phyloP scores from a whole-genome alignment of 257 asterid genomes.

The Nicotiana knightiana region DNA sequence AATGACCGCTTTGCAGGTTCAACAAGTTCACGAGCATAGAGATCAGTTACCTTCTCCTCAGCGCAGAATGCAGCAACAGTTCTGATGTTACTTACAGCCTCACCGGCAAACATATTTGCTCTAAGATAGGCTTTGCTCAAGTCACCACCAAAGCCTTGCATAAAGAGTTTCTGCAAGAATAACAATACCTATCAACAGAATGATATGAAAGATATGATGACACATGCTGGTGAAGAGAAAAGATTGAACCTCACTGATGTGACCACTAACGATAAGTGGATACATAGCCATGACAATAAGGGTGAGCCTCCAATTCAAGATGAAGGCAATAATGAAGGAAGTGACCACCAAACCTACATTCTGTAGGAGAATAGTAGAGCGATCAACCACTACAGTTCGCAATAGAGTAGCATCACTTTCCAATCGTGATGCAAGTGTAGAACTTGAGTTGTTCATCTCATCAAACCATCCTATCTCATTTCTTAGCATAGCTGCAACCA shows the following conservation, averaged over 20 bases:
- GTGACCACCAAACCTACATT: conserved; percentile 74
- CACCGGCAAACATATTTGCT: conserved; percentile 97
- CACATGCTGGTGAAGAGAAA: background rate
- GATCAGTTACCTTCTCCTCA: conserved; percentile 78
- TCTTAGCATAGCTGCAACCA: conserved; percentile 78
- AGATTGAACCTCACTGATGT: conserved; percentile 79
- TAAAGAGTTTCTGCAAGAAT: conserved; percentile 81
- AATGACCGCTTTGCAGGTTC: conserved; percentile 78
- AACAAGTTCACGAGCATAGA: conserved; percentile 59
- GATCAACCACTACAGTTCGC: conserved; percentile 85
- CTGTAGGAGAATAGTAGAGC: conserved; percentile 76
- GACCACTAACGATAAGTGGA: conserved; percentile 86
- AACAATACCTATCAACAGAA: conserved; percentile 2
- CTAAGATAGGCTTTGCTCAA: conserved; percentile 86
- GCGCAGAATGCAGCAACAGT: conserved; percentile 94
- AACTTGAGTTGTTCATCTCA: conserved; percentile 59
- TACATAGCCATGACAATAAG: conserved; percentile 88
- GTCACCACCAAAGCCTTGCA: conserved; percentile 91
- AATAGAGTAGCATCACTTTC: conserved; percentile 82
- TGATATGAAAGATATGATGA: background rate
- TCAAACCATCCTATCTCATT: conserved; percentile 98
- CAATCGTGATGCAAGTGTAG: conserved; percentile 81
- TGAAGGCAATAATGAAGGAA: conserved; percentile 81
- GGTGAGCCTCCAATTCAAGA: conserved; percentile 95
- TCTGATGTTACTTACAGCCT: conserved; percentile 94